Base-by-base conservation (phyloP, 1,139 yeast species). In the Sugiyamaella paludigena region DNA sequence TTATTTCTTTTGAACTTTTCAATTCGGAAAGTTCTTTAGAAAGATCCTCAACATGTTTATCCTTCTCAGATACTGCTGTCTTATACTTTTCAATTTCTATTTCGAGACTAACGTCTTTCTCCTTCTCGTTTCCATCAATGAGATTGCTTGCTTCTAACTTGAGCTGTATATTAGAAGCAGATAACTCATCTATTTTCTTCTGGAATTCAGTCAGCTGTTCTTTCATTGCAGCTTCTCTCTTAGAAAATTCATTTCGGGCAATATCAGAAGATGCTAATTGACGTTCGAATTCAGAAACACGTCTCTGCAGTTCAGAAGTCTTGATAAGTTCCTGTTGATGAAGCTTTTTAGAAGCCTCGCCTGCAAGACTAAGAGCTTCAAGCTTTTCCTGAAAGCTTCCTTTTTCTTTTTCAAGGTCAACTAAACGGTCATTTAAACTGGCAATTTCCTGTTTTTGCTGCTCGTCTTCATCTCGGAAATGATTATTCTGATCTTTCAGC, bases 251-350 rank as follows among this genome's bases (percentile, higher is more conserved):
- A 28, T 19, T 15, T 16, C 36, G n/a, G n/a, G n/a, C n/a, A n/a
- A n/a, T n/a, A n/a, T n/a, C 35, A 46, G 29, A 36, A 10, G 40
- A 24, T 19, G 66, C 70, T 45, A 83, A 65, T 58, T 80, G 84
- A 36, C 68, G 71, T 50, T 79, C 83, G 48, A 80, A 73, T 41
- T 75, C 83, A 43, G 66, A 57, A 0, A 59, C 59, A 53, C 12
- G 34, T 26, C 19, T 33, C n/a, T 35, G 13, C 2, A 40, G 2
- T 11, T 35, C 24, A 26, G 35, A 31, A 11, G 11, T n/a, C 1
- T 9, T n/a, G 8, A 12, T 9, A 10, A 41, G 35, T 4, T n/a
- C 31, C 12, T 43, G 16, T 34, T 6, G 29, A 12, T 31, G 34
- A 13, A 31, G 34, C 6, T 31, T 13, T 6, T 31, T 13, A 46